phyloP scores from a whole-genome alignment of 1,284 basidiomycete genomes.

The Clitocybe nebularis region DNA sequence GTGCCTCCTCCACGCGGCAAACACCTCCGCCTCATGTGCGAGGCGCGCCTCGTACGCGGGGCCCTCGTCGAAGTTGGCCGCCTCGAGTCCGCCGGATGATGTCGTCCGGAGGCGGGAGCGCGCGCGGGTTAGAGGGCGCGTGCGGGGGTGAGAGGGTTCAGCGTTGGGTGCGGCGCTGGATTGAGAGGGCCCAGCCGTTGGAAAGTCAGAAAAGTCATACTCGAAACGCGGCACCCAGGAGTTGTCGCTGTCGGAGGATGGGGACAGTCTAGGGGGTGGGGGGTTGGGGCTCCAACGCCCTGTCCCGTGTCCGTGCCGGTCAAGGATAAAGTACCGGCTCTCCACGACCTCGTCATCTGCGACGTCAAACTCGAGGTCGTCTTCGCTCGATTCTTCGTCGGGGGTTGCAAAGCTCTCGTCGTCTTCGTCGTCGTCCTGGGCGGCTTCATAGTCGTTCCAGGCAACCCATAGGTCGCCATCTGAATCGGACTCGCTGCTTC shows the following conservation, averaged over 20 bases:
- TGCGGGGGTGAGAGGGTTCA: background rate
- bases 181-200: background rate
- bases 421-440: background rate
- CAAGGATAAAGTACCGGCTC: too few relatives aligned
- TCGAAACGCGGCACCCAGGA: background rate
- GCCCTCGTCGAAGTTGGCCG: slow-evolving; percentile 2
- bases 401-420: background rate
- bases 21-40: background rate
- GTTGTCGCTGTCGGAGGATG: background rate
- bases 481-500: background rate
- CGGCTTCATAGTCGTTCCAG: background rate
- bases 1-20: background rate
- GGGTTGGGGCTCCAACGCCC: background rate
- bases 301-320: too few relatives aligned
- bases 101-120: slow-evolving; percentile 5
- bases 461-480: too few relatives aligned
- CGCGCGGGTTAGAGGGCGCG: slow-evolving; percentile 2
- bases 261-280: background rate
- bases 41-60: slow-evolving; percentile 1
- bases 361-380: background rate
- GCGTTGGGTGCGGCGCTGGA: slow-evolving; percentile 3
- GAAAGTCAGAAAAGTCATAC: too few relatives aligned
- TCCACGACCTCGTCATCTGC: too few relatives aligned
- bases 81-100: slow-evolving; percentile 2
- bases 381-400: too few relatives aligned